Conservation (phyloP, 805 yeast genomes). For the Schwanniomyces yamadae region DNA sequence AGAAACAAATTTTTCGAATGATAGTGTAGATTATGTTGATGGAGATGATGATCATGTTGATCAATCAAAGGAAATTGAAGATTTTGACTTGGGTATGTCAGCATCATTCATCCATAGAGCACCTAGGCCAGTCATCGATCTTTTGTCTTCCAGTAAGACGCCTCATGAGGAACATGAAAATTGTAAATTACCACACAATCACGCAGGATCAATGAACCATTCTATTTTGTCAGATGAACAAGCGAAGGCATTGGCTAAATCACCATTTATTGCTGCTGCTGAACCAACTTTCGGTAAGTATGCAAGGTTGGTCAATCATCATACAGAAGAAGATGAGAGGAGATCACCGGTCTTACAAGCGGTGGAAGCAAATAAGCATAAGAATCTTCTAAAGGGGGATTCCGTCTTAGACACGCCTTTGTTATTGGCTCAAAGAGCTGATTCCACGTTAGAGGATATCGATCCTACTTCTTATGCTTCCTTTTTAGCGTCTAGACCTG, state of each 20-base stretch:
- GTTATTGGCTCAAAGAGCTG: slow-evolving; percentile 40
- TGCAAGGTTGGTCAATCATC: slow-evolving; percentile 38
- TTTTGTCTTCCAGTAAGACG: slow-evolving; percentile 19
- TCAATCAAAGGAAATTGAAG: slow-evolving; percentile 27
- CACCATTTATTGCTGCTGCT: slow-evolving; percentile 56
- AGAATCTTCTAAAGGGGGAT: slow-evolving; percentile 9
- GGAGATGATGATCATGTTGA: slow-evolving; percentile 6
- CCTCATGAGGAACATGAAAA: slow-evolving; percentile 27
- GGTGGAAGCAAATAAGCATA: slow-evolving; percentile 15
- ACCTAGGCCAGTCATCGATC: slow-evolving; percentile 35
- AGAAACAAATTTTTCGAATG: background rate
- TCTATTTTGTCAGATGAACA: slow-evolving; percentile 48
- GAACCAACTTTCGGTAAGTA: slow-evolving; percentile 55
- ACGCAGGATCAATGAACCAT: slow-evolving; percentile 31
- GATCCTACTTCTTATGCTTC: slow-evolving; percentile 69
- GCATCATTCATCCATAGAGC: slow-evolving; percentile 41
- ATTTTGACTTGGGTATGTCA: slow-evolving; percentile 37
- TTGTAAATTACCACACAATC: slow-evolving; percentile 32
- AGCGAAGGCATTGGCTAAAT: slow-evolving; percentile 51
- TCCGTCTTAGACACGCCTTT: slow-evolving; percentile 31
- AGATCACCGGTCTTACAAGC: slow-evolving; percentile 25
- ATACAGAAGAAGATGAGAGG: slow-evolving; percentile 17
- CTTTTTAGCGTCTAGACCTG: slow-evolving; percentile 85
- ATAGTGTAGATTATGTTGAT: slow-evolving; percentile 4
- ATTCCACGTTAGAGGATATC: slow-evolving; percentile 40